These are phyloP conservation scores for Pontederia paniculata DNA, from an alignment of 176 grass and related monocot genomes.

Conservation along the genomic window DNA sequence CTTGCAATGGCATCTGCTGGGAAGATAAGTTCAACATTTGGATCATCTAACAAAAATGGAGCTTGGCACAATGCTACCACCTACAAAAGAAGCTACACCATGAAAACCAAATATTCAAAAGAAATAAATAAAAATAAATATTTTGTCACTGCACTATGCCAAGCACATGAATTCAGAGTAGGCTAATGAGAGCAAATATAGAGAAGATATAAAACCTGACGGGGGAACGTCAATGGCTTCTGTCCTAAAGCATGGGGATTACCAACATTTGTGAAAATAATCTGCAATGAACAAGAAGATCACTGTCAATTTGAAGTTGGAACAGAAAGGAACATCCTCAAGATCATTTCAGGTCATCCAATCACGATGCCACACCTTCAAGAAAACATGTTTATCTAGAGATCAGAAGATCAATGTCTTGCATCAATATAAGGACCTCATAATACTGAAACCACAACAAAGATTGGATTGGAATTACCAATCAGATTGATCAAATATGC, in stretches of 20 bases:
- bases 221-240: constrained; percentile 89
- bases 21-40: constrained; percentile 83
- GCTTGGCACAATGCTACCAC: constrained; percentile 96
- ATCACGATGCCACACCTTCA: no score
- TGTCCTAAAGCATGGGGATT: constrained; percentile 97
- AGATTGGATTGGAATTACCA: no score
- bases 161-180: no score
- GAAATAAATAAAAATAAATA: constrained; percentile 67
- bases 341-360: no score
- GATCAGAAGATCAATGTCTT: no score
- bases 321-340: no score
- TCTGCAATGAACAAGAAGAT: constrained; percentile 38
- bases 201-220: constrained; percentile 35
- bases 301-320: not conserved
- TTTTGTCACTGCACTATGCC: no score
- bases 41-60: constrained; percentile 90
- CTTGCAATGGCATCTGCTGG: constrained; percentile 83
- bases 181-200: not conserved
- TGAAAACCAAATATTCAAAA: constrained; percentile 64
- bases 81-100: constrained; percentile 31
- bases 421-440: no score
- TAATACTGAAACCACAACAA: no score
- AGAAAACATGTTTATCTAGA: no score
- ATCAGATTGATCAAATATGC: no score
- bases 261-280: constrained; percentile 99